Evolutionary conservation across 177 flowering plant species (phyloP).

Genomic region (Vitis hybrid): DNA sequence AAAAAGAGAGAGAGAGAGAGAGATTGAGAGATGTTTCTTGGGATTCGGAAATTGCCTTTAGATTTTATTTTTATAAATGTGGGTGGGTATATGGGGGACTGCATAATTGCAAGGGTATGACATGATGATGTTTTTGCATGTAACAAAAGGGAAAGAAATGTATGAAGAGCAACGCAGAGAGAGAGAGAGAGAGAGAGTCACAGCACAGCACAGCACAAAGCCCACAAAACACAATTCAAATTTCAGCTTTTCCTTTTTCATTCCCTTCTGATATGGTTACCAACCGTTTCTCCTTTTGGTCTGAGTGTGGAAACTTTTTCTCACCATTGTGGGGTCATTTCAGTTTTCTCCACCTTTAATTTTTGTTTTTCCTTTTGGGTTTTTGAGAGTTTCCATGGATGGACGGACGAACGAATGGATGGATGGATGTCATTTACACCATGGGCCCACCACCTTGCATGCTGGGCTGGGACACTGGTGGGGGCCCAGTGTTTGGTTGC

Average conservation of each 20-base stretch:
- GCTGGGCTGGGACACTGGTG: constrained; percentile 1
- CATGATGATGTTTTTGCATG: constrained; percentile 20
- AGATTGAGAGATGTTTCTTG: constrained; percentile 18
- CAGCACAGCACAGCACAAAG: constrained; percentile 1
- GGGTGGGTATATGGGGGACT: constrained; percentile 45
- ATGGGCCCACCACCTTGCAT: constrained; percentile 18
- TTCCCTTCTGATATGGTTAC: constrained; percentile 19
- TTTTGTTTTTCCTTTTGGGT: background rate
- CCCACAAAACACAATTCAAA: constrained; percentile 40
- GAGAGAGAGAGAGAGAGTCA: background rate
- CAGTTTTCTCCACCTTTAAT: background rate
- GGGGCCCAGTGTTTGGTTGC: constrained; percentile 7
- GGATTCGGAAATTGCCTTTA: constrained; percentile 43
- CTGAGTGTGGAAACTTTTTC: constrained; percentile 9
- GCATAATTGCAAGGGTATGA: constrained; percentile 46
- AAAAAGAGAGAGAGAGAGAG: background rate
- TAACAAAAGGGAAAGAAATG: background rate
- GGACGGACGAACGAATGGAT: too few relatives aligned
- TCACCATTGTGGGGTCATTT: constrained; percentile 16
- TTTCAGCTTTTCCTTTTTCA: constrained; percentile 39
- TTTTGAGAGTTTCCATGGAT: background rate
- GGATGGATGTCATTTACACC: background rate
- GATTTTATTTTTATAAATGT: constrained; percentile 10
- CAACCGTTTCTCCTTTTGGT: constrained; percentile 26
- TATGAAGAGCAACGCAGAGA: background rate